Evolutionary conservation across 2,329 filamentous ascomycete genomes (phyloP).

Genomic region (Fonsecaea erecta): DNA sequence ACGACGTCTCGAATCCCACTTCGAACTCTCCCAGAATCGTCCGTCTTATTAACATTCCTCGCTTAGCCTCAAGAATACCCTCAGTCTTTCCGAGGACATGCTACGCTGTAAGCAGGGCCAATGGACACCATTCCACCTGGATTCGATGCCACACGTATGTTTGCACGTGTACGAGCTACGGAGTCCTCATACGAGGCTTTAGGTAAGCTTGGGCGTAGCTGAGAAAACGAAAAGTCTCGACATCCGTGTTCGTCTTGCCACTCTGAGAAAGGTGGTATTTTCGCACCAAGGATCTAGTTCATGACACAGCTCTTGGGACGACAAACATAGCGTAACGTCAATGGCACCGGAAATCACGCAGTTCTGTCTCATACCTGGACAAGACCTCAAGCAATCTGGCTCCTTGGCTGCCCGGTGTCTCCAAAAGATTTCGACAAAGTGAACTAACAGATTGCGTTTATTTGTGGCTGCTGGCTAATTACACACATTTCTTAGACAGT

Average conservation of each 20-base stretch:
- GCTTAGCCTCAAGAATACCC: background rate
- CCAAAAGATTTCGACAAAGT: conserved; percentile 5
- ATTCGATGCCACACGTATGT: background rate
- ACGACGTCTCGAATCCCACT: background rate
- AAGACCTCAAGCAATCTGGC: background rate
- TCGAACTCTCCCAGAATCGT: too few relatives aligned
- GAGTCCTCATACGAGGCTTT: background rate
- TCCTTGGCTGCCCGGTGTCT: background rate
- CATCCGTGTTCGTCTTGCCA: background rate
- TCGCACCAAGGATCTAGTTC: background rate
- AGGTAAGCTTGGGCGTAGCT: background rate
- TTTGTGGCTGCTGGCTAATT: conserved; percentile 16
- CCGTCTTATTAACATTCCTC: background rate
- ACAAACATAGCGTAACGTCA: conserved; percentile 1
- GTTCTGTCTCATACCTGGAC: conserved; percentile 4
- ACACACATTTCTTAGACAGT: background rate
- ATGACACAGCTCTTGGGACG: background rate
- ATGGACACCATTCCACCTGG: background rate
- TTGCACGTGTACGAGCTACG: background rate
- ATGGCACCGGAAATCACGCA: conserved; percentile 12
- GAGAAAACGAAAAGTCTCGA: background rate
- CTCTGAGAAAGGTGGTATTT: background rate
- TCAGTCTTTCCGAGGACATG: background rate
- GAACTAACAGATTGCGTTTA: conserved; percentile 5
- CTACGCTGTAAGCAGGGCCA: background rate